A percentile compares a stretch with the other conserved stretches of the same genome.
phyloP scores from a whole-genome alignment of 352 stramenopile genomes.

The Globisporangium uncinulatum region DNA sequence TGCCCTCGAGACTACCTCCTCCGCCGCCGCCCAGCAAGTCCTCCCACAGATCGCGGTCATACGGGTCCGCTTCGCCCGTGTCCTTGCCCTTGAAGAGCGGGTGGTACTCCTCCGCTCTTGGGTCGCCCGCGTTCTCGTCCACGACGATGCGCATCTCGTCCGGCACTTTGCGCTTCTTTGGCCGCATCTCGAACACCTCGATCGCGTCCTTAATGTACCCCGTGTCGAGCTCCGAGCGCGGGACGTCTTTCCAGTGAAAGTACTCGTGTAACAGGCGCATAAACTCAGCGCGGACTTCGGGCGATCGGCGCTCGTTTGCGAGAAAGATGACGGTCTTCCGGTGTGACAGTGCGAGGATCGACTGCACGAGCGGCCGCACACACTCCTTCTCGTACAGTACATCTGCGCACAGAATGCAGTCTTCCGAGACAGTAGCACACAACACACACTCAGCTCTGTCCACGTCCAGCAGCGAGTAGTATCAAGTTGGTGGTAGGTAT shows the following conservation, averaged over 20 bases:
- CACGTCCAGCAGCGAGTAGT: no score
- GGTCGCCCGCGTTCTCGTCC: conserved; percentile 11
- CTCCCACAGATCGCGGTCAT: conserved; percentile 64
- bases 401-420: conserved; percentile 78
- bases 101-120: conserved; percentile 32
- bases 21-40: conserved; percentile 35
- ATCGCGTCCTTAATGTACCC: conserved; percentile 72
- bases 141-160: conserved; percentile 57
- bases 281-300: conserved; percentile 60
- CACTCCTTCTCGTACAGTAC: conserved; percentile 79
- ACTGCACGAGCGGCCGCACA: conserved; percentile 73
- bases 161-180: conserved; percentile 72
- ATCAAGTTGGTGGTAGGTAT: no score
- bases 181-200: conserved; percentile 72
- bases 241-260: conserved; percentile 69
- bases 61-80: conserved; percentile 29
- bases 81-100: conserved; percentile 25
- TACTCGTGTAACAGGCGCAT: conserved; percentile 57
- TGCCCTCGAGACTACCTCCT: no score
- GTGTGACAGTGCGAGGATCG: conserved; percentile 66
- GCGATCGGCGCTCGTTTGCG: conserved; percentile 66
- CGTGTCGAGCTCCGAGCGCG: conserved; percentile 45
- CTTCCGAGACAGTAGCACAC: conserved; percentile 10
- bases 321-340: conserved; percentile 76
- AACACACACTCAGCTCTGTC: neutral